Percentiles rank a stretch among this genome's conserved stretches.
Evolutionary conservation across 2,329 filamentous ascomycete genomes (phyloP).

Genomic region (Colletotrichum simmondsii): DNA sequence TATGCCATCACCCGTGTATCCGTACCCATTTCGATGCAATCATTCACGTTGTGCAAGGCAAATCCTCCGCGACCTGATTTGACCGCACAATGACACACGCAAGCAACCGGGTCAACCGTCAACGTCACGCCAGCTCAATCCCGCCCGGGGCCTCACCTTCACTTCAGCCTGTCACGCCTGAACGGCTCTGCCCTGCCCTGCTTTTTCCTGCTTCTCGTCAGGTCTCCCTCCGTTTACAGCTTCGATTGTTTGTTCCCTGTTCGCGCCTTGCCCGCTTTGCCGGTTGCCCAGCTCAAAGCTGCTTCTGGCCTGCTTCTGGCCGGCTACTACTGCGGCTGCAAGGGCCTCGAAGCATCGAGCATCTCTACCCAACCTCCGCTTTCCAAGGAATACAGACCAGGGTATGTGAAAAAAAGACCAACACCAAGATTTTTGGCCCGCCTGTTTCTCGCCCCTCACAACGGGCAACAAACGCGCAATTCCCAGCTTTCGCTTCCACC

Average conservation of each 20-base stretch:
- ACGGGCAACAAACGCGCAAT: slow-evolving; percentile 10
- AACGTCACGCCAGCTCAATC: slow-evolving; percentile 25
- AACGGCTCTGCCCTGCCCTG: slow-evolving; percentile 9
- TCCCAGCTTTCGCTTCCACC: slow-evolving; percentile 21
- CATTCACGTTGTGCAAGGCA: slow-evolving; percentile 10
- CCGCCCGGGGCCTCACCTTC: slow-evolving; percentile 1
- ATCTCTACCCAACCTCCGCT: slow-evolving; percentile 33
- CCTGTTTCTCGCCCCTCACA: slow-evolving; percentile 4
- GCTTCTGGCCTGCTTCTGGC: background rate
- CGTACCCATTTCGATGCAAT: slow-evolving; percentile 3
- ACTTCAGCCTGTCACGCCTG: background rate
- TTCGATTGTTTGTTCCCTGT: background rate
- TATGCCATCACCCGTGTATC: slow-evolving; percentile 28
- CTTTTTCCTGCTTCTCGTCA: slow-evolving; percentile 2
- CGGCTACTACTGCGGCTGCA: slow-evolving; percentile 11
- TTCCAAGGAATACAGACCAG: slow-evolving; percentile 23
- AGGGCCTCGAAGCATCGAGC: slow-evolving; percentile 2
- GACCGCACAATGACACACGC: slow-evolving; percentile 5
- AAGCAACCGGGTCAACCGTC: background rate
- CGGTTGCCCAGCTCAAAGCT: background rate
- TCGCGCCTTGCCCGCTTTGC: background rate
- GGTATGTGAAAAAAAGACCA: background rate
- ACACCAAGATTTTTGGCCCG: slow-evolving; percentile 28
- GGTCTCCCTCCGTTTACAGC: background rate
- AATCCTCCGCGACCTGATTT: background rate